phyloP scores from a whole-genome alignment of 192 early-diverging fungal genomes.

The Phycomyces blakesleeanus region DNA sequence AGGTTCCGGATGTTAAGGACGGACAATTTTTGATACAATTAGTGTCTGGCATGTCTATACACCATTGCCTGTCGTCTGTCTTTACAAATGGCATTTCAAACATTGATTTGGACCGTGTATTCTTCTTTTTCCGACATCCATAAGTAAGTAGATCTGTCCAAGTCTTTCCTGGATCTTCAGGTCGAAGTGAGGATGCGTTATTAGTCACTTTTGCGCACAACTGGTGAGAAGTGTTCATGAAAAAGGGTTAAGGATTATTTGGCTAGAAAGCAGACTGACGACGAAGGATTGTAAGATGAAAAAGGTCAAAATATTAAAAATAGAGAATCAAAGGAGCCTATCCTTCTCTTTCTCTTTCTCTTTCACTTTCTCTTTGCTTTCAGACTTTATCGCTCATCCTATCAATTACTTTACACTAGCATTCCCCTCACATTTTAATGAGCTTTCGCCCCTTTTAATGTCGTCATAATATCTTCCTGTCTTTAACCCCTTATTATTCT shows the following conservation, averaged over 20 bases:
- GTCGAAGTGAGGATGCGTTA: neutral
- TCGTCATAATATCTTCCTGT: too few relatives aligned
- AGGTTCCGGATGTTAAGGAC: neutral
- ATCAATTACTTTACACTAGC: too few relatives aligned
- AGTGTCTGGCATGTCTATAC: conserved; percentile 1
- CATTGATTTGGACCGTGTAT: neutral
- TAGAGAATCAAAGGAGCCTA: neutral
- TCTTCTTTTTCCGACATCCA: neutral
- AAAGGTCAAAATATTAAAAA: neutral
- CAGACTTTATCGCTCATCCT: too few relatives aligned
- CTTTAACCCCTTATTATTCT: too few relatives aligned
- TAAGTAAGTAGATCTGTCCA: neutral
- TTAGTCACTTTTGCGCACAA: neutral
- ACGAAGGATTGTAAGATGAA: neutral
- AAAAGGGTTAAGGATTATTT: neutral
- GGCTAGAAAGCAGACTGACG: neutral
- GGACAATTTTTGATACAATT: neutral
- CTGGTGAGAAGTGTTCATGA: neutral
- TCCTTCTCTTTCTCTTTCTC: too few relatives aligned
- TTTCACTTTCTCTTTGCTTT: too few relatives aligned
- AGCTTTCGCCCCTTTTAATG: too few relatives aligned
- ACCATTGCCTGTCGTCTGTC: neutral
- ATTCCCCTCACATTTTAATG: too few relatives aligned
- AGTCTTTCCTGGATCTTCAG: neutral
- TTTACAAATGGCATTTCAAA: neutral